These are phyloP conservation scores for Amphibolis antarctica DNA, from an alignment of 106 monocot species.

Conservation along the genomic window DNA sequence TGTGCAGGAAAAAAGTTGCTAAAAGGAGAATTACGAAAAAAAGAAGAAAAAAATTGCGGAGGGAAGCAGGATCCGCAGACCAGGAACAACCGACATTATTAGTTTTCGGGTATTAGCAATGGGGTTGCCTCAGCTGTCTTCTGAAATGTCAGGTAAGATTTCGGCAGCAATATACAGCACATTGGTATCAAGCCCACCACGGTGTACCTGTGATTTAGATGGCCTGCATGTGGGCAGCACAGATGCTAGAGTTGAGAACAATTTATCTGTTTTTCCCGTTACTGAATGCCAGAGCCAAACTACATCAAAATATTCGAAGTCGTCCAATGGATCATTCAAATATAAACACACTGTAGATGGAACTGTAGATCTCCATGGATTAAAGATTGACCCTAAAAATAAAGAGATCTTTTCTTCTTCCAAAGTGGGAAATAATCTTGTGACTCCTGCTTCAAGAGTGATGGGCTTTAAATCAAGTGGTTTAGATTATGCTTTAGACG, in stretches of 20 bases:
- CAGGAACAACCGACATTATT: not conserved
- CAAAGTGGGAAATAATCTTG: conserved; percentile 19
- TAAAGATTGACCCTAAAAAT: conserved; percentile 38
- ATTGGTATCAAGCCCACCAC: conserved; percentile 29
- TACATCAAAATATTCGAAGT: conserved; percentile 16
- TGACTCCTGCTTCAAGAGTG: conserved; percentile 40
- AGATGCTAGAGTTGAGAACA: conserved; percentile 17
- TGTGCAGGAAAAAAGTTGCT: conserved; percentile 3
- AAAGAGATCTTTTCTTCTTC: conserved; percentile 13
- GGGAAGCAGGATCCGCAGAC: not conserved
- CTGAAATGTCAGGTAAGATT: conserved; percentile 26
- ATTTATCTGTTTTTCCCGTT: conserved; percentile 22
- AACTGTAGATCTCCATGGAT: conserved; percentile 22
- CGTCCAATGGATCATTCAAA: conserved; percentile 13
- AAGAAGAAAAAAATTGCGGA: not conserved
- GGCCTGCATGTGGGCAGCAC: conserved; percentile 27
- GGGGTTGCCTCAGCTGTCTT: conserved; percentile 60
- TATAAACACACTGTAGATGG: conserved; percentile 20
- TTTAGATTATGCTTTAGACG: conserved; percentile 10
- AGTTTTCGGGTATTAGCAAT: conserved; percentile 16
- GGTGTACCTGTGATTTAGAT: conserved; percentile 36
- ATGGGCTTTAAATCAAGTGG: conserved; percentile 60
- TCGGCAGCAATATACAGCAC: conserved; percentile 23
- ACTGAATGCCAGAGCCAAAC: conserved; percentile 35
- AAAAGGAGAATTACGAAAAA: not conserved